Percentiles rank a stretch among this genome's conserved stretches.
Conservation (phyloP, 2,329 filamentous ascomycete genomes). For the Thielaviopsis musarum region DNA sequence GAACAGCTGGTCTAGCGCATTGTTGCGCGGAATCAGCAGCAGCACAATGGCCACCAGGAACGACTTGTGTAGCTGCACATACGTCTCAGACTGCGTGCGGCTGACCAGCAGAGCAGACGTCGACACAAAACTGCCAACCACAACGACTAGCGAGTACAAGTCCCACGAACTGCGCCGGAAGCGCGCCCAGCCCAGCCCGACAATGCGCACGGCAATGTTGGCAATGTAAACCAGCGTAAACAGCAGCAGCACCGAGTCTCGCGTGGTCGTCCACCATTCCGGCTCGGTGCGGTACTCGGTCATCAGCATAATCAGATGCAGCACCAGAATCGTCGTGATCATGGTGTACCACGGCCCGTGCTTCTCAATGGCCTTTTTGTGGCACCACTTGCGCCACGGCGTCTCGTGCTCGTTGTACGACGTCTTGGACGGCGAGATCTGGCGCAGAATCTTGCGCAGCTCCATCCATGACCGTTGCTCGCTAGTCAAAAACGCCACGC, state of each 20-base stretch:
- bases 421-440: slow-evolving; percentile 87
- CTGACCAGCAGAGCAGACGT: slow-evolving; percentile 65
- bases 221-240: slow-evolving; percentile 70
- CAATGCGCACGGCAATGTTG: slow-evolving; percentile 69
- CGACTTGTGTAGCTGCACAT: slow-evolving; percentile 76
- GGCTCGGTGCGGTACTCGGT: slow-evolving; percentile 73
- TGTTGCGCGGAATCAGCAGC: slow-evolving; percentile 85
- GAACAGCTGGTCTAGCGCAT: slow-evolving; percentile 93
- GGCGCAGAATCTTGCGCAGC: slow-evolving; percentile 73
- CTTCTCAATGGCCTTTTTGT: slow-evolving; percentile 85
- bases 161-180: slow-evolving; percentile 95
- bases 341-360: slow-evolving; percentile 78
- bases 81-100: slow-evolving; percentile 39
- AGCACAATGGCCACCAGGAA: slow-evolving; percentile 83
- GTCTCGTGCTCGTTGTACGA: slow-evolving; percentile 63
- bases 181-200: slow-evolving; percentile 79
- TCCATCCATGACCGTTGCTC: slow-evolving; percentile 97
- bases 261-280: slow-evolving; percentile 47
- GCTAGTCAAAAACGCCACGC: slow-evolving; percentile 85
- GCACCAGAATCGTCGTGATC: slow-evolving; percentile 61
- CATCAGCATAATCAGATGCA: slow-evolving; percentile 71
- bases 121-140: slow-evolving; percentile 59
- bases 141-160: slow-evolving; percentile 65
- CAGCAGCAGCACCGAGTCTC: slow-evolving; percentile 62
- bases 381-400: slow-evolving; percentile 84